These are phyloP conservation scores for Aureobasidium sp. DNA, from an alignment of 2,329 filamentous ascomycete species.

Conservation along the genomic window DNA sequence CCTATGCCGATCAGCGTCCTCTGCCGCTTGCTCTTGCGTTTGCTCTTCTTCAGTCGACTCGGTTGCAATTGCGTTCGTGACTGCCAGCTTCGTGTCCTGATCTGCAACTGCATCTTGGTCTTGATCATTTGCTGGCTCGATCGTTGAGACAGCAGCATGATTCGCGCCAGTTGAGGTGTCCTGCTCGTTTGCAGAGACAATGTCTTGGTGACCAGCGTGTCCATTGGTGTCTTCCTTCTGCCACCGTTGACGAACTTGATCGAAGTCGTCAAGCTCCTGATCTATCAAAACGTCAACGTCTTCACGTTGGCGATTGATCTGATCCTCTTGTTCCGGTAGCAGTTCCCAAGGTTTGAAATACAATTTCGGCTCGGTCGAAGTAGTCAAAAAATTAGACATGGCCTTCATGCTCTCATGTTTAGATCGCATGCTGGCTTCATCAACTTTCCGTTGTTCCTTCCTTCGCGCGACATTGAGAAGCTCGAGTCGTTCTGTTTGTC, in stretches of 20 bases:
- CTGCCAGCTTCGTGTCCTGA: background rate
- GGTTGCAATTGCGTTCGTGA: background rate
- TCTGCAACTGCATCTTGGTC: background rate
- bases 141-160: background rate
- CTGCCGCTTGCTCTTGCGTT: slow-evolving; percentile 7
- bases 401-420: slow-evolving; percentile 66
- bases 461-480: slow-evolving; percentile 40
- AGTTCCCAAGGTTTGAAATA: slow-evolving; percentile 83
- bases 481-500: slow-evolving; percentile 13
- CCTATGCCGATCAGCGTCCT: slow-evolving; percentile 19
- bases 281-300: slow-evolving; percentile 58
- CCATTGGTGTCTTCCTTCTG: slow-evolving; percentile 26
- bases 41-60: slow-evolving; percentile 5
- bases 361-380: slow-evolving; percentile 65
- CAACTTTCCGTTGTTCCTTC: slow-evolving; percentile 66
- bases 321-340: slow-evolving; percentile 59
- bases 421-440: slow-evolving; percentile 61
- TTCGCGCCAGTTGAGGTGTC: background rate
- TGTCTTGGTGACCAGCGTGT: slow-evolving; percentile 18
- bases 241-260: slow-evolving; percentile 38
- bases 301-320: slow-evolving; percentile 63
- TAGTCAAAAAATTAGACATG: slow-evolving; percentile 66
- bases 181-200: background rate
- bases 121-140: background rate
- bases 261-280: slow-evolving; percentile 59